These are phyloP conservation scores for Acorus gramineus DNA, from an alignment of 106 monocot genomes.

Conservation along the genomic window DNA sequence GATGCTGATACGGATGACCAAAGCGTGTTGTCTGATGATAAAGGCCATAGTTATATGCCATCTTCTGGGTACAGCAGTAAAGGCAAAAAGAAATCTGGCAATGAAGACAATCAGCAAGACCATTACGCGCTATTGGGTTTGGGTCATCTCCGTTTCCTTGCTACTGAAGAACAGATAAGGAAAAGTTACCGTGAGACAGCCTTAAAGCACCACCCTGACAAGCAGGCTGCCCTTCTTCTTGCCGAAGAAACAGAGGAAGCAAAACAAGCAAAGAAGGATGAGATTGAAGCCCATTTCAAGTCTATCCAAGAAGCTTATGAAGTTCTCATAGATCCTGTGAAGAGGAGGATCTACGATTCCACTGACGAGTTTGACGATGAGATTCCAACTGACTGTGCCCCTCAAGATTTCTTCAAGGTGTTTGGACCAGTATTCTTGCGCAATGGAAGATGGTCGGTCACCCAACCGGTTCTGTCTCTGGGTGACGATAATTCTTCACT, in stretches of 20 bases:
- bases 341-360: conserved; percentile 87
- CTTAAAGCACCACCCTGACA: conserved; percentile 89
- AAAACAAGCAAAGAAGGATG: conserved; percentile 49
- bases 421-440: conserved; percentile 86
- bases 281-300: conserved; percentile 84
- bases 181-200: conserved; percentile 93
- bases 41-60: conserved; percentile 40
- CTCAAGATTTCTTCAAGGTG: conserved; percentile 78
- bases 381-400: conserved; percentile 74
- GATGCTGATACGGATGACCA: conserved; percentile 61
- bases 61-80: conserved; percentile 54
- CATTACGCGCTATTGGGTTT: conserved; percentile 81
- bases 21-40: conserved; percentile 62
- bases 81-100: conserved; percentile 63
- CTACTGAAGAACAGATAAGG: conserved; percentile 83
- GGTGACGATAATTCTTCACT: conserved; percentile 56
- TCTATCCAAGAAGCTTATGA: conserved; percentile 93
- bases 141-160: conserved; percentile 77
- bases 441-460: conserved; percentile 79
- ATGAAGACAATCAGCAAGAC: conserved; percentile 61
- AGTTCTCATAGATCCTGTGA: conserved; percentile 75
- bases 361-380: conserved; percentile 96
- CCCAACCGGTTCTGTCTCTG: conserved; percentile 48
- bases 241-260: conserved; percentile 60
- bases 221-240: conserved; percentile 69